Base-by-base conservation (phyloP, 257 asterid genomes). In the Solanum tarijense region DNA sequence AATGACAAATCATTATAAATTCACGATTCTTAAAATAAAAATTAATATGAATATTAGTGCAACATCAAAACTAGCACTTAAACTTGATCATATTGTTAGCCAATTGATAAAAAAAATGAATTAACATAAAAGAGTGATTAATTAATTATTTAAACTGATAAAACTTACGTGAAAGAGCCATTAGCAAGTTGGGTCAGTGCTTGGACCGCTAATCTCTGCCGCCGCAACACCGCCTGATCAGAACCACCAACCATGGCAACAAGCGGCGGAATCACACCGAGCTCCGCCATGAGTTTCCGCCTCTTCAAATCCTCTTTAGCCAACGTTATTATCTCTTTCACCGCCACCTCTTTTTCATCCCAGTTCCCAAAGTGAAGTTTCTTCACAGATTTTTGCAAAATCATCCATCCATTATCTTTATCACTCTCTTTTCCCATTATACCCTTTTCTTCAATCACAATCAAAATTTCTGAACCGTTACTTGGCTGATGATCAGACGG, bases 211-310 rank as follows among this genome's bases (percentile, higher is more conserved):
- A 91, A 76, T 27, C 93, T 91, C 60, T 81, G 85, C 84, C 87
- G 95, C 83, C 92, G 93, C 90, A 90, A 90, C 95, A 46, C 92
- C 89, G 85, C 92, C 83, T 92, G 78, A 71, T 72, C 91, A 36
- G 98, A 93, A 27, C 92, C 96, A 32, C 91, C 97, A 65, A 92
- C 91, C 98, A 96, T 96, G 9, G 87, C 94, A 27, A 96, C 98
- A 88, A 96, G 87, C 88, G 99, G 98, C 88, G 95, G 98, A 85
- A 96, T 94, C 46, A 96, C 98, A 9, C 98, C 99, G 25, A 96
- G 98, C 91, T 95, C 97, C 92, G 94, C 98, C 96, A 96, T 93
- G 83, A 88, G 90, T 88, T 88, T 95, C 95, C 95, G 93, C 89
- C 90, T 91, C 92, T 82, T 90, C 84, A 88, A 74, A 62, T 91